phyloP scores from a whole-genome alignment of 2,329 filamentous ascomycete species.

The Xylaria sp. region DNA sequence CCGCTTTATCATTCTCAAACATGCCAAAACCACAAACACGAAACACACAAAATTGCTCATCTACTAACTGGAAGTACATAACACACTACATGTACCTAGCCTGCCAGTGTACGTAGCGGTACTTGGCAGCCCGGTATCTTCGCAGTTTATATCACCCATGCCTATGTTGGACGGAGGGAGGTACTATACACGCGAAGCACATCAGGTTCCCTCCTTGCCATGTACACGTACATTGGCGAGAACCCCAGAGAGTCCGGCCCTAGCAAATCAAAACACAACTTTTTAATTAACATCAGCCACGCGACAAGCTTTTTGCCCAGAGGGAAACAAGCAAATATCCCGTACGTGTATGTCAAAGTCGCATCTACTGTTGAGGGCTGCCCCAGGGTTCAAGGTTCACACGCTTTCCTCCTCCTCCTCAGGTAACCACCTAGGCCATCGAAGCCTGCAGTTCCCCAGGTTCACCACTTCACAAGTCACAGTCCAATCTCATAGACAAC shows the following conservation, averaged over 20 bases:
- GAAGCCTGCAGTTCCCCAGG: background rate
- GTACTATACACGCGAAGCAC: background rate
- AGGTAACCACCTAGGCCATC: too few species aligned
- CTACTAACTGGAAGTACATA: constrained; percentile 1
- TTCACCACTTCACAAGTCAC: background rate
- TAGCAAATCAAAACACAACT: constrained; percentile 11
- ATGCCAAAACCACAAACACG: constrained; percentile 2
- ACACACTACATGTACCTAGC: background rate
- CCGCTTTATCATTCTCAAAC: constrained; percentile 8
- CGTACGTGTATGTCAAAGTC: background rate
- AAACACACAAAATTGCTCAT: constrained; percentile 8
- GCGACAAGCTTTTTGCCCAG: constrained; percentile 11
- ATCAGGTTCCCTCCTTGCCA: background rate
- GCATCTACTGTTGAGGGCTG: background rate
- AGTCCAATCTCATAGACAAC: background rate
- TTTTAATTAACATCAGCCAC: constrained; percentile 30
- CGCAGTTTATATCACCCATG: background rate
- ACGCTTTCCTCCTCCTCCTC: too few species aligned
- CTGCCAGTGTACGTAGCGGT: too few species aligned
- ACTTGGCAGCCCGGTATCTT: background rate
- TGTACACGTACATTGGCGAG: too few species aligned
- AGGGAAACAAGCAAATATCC: constrained; percentile 21
- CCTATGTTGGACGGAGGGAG: background rate
- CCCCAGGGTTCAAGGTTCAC: background rate
- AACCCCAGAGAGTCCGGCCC: constrained; percentile 16